Percentiles rank a stretch among this genome's conserved stretches.
These are phyloP conservation scores for Epichloe amarillans DNA, from an alignment of 2,329 filamentous ascomycete genomes.

Conservation along the genomic window DNA sequence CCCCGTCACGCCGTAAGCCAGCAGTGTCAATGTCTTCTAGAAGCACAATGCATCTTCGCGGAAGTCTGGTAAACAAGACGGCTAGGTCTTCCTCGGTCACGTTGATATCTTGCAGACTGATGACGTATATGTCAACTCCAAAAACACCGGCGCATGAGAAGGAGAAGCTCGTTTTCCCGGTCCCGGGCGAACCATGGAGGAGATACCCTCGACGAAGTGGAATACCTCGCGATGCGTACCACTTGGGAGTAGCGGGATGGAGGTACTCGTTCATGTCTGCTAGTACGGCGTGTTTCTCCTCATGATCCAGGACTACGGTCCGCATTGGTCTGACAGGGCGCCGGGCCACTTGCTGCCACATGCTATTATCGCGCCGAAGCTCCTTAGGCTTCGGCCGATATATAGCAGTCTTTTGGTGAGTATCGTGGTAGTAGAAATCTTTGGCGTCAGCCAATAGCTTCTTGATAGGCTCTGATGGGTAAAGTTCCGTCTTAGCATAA, in stretches of 20 bases:
- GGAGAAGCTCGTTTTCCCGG: constrained; percentile 57
- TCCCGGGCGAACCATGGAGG: constrained; percentile 63
- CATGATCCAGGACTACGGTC: constrained; percentile 59
- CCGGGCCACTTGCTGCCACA: constrained; percentile 44
- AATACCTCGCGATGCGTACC: constrained; percentile 66
- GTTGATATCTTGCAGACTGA: constrained; percentile 40
- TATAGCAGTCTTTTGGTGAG: constrained; percentile 43
- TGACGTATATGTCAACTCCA: constrained; percentile 52
- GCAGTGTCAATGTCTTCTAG: constrained; percentile 59
- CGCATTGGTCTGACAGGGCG: constrained; percentile 57
- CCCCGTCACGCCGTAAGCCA: constrained; percentile 28
- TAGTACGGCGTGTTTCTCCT: constrained; percentile 53
- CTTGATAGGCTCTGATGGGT: constrained; percentile 37
- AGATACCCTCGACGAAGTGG: constrained; percentile 66
- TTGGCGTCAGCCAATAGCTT: constrained; percentile 40
- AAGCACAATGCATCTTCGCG: constrained; percentile 50
- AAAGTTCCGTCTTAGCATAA: neutral
- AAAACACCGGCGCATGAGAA: constrained; percentile 55
- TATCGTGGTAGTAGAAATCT: constrained; percentile 35
- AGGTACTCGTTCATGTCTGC: constrained; percentile 68
- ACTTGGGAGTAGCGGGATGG: constrained; percentile 52
- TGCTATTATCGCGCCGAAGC: constrained; percentile 29
- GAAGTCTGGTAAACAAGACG: constrained; percentile 45
- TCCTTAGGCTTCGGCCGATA: constrained; percentile 37
- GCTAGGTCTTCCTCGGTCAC: constrained; percentile 50